Evolutionary conservation across 805 yeast species (phyloP).

Genomic region (Candida ponderosae): DNA sequence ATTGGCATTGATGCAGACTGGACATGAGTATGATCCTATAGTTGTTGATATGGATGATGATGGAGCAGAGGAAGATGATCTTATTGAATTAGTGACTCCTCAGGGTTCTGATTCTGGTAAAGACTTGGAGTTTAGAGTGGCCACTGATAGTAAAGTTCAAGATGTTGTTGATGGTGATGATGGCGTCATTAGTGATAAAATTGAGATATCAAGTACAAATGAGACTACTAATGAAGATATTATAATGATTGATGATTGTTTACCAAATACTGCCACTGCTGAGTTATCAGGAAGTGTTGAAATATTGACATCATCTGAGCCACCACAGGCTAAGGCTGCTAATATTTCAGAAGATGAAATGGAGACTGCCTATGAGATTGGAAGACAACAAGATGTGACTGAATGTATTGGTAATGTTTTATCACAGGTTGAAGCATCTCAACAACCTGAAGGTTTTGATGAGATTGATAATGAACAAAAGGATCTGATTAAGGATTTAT

Average conservation of each 20-base stretch:
- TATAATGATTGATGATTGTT: neutral
- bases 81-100: neutral
- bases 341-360: slow-evolving; percentile 48
- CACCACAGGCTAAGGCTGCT: slow-evolving; percentile 14
- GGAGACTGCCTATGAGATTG: slow-evolving; percentile 69
- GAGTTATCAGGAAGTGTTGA: slow-evolving; percentile 3
- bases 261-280: slow-evolving; percentile 1
- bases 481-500: slow-evolving; percentile 72
- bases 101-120: neutral
- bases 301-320: slow-evolving; percentile 4
- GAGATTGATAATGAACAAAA: slow-evolving; percentile 68
- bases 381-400: slow-evolving; percentile 95
- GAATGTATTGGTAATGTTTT: slow-evolving; percentile 94
- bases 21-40: slow-evolving; percentile 12
- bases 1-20: neutral
- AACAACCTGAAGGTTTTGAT: slow-evolving; percentile 58
- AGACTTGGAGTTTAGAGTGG: too few relatives aligned
- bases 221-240: too few relatives aligned
- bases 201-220: too few relatives aligned
- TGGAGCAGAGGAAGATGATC: slow-evolving; percentile 10
- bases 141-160: too few relatives aligned
- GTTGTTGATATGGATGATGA: slow-evolving; percentile 20
- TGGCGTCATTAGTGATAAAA: too few relatives aligned
- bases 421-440: slow-evolving; percentile 84
- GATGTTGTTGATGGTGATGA: neutral